Percentiles rank a stretch among this genome's conserved stretches.
These are phyloP conservation scores for Vitis rotundifolia DNA, from an alignment of 164 flowering plant genomes.

Conservation along the genomic window DNA sequence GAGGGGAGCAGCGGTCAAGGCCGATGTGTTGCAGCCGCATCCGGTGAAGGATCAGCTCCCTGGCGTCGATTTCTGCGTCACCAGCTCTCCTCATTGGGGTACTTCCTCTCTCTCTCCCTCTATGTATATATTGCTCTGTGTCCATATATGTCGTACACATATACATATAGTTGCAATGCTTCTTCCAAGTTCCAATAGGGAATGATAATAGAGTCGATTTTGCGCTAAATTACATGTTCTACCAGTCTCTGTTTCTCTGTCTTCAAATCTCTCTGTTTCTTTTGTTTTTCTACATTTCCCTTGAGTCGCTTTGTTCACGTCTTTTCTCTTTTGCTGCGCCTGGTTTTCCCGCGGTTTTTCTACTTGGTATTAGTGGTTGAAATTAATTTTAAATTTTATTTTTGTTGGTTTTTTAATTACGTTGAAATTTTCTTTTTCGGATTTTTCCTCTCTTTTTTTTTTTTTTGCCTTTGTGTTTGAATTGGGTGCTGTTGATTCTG, in stretches of 20 bases:
- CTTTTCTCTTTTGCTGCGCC: background rate
- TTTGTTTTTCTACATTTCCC: background rate
- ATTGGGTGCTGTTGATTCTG: background rate
- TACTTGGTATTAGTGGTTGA: background rate
- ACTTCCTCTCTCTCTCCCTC: conserved; percentile 6
- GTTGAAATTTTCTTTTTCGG: background rate
- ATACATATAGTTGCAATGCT: background rate
- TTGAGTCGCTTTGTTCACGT: background rate
- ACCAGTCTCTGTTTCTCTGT: too few relatives aligned
- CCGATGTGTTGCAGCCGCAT: conserved; percentile 53
- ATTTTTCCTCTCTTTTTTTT: background rate
- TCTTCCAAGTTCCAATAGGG: too few relatives aligned
- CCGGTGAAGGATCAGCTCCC: conserved; percentile 81
- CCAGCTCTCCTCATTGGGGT: conserved; percentile 75
- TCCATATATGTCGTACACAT: too few relatives aligned
- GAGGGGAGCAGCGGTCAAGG: conserved; percentile 24
- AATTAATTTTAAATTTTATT: background rate
- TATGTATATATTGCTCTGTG: too few relatives aligned
- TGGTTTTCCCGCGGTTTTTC: background rate
- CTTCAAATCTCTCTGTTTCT: background rate
- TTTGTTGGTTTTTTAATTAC: background rate
- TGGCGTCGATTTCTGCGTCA: conserved; percentile 63
- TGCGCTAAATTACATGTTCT: too few relatives aligned
- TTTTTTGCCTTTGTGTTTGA: too few relatives aligned
- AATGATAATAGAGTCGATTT: too few relatives aligned